Evolutionary conservation across 306 rosid species (phyloP).

Genomic region (Casuarina glauca): DNA sequence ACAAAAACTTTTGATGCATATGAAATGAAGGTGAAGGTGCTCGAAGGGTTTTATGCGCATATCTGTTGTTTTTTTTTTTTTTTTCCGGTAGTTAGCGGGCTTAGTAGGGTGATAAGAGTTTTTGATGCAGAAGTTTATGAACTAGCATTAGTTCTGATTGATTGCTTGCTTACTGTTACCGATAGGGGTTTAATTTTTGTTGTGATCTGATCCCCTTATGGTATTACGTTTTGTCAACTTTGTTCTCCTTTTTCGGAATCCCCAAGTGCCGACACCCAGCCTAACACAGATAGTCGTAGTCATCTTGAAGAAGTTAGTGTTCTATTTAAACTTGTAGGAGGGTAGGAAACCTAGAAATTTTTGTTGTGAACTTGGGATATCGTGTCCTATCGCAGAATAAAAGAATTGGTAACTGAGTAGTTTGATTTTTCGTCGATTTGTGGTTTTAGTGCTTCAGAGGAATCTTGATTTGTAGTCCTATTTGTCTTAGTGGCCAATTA

Average conservation of each 20-base stretch:
- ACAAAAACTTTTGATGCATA: neutral
- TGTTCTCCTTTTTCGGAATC: neutral
- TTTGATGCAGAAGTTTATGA: neutral
- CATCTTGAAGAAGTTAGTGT: neutral
- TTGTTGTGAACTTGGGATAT: neutral
- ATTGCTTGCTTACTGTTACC: neutral
- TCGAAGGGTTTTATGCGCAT: neutral
- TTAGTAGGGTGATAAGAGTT: constrained; percentile 4
- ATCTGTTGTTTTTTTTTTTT: neutral
- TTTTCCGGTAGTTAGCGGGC: neutral
- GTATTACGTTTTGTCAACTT: neutral
- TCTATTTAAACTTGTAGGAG: neutral
- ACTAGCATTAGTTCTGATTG: neutral
- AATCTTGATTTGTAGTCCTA: neutral
- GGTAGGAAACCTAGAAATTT: neutral
- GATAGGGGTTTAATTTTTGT: neutral
- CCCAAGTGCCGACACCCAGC: neutral
- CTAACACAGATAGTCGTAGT: neutral
- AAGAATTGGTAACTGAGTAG: neutral
- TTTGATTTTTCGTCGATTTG: neutral
- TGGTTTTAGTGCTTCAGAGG: neutral
- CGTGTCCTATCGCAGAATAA: neutral
- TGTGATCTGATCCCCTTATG: neutral
- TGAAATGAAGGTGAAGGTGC: constrained; percentile 13
- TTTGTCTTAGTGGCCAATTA: neutral